A percentile compares a stretch with the other conserved stretches of the same genome.
Conservation (phyloP, 805 yeast species). For the Teunomyces pallodes region DNA sequence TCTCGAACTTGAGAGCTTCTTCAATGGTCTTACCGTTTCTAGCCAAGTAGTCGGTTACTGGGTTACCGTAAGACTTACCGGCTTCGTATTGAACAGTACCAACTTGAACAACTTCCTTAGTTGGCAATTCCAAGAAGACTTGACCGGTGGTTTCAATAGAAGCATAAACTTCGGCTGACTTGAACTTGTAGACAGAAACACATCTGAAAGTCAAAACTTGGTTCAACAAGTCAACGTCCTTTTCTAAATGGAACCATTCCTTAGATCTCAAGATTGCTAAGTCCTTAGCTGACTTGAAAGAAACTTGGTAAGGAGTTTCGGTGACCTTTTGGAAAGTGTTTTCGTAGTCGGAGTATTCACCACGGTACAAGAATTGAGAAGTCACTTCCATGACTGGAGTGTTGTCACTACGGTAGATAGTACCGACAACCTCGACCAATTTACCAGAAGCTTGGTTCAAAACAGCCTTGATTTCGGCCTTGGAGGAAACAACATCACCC, state of each 20-base stretch:
- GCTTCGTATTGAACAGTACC: conserved; percentile 87
- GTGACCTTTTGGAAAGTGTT: conserved; percentile 86
- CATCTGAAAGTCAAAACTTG: conserved; percentile 87
- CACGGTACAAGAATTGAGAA: conserved; percentile 95
- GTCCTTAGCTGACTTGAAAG: conserved; percentile 74
- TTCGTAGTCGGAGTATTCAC: conserved; percentile 80
- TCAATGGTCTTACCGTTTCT: conserved; percentile 93
- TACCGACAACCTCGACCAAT: conserved; percentile 92
- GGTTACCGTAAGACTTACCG: conserved; percentile 93
- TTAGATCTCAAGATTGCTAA: conserved; percentile 90
- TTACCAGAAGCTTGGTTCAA: conserved; percentile 91
- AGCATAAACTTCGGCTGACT: conserved; percentile 70
- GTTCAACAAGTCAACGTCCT: conserved; percentile 66
- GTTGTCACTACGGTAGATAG: conserved; percentile 65
- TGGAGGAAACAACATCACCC: conserved; percentile 80
- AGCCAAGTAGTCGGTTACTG: conserved; percentile 88
- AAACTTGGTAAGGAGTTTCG: conserved; percentile 84
- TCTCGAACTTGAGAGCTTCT: conserved; percentile 88
- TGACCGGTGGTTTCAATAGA: conserved; percentile 83
- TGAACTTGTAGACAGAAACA: conserved; percentile 78
- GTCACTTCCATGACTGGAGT: conserved; percentile 86
- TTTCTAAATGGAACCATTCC: conserved; percentile 94
- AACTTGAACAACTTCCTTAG: conserved; percentile 81
- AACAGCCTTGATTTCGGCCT: conserved; percentile 84
- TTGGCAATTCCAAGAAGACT: conserved; percentile 83